Percentiles rank a stretch among this genome's conserved stretches.
Evolutionary conservation across 371 early-diverging fungal species (phyloP).

Genomic region (Syncephalastrum sp.): DNA sequence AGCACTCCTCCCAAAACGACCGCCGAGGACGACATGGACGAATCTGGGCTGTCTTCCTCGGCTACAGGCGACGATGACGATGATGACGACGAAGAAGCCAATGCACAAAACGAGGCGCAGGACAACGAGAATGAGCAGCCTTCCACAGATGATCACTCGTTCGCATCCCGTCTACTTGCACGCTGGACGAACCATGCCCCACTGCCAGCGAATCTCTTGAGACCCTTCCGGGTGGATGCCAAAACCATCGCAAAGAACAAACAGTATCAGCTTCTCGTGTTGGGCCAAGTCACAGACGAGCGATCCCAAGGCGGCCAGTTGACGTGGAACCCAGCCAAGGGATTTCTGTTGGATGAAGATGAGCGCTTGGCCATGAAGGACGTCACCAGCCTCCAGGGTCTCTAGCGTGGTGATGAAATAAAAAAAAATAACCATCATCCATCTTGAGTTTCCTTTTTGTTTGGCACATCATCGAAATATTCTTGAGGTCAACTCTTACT

Average conservation of each 20-base stretch:
- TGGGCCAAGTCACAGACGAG: slow-evolving; percentile 37
- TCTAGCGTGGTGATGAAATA: slow-evolving; percentile 7
- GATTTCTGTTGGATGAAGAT: slow-evolving; percentile 30
- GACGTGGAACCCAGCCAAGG: slow-evolving; percentile 28
- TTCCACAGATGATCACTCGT: slow-evolving; percentile 1
- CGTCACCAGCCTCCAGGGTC: slow-evolving; percentile 29
- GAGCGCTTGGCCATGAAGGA: slow-evolving; percentile 41
- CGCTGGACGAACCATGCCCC: slow-evolving; percentile 10
- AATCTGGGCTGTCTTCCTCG: slow-evolving; percentile 3
- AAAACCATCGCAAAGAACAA: slow-evolving; percentile 42
- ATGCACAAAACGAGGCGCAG: slow-evolving; percentile 4
- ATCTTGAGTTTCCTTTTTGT: no score
- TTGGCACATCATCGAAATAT: no score
- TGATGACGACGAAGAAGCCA: slow-evolving; percentile 7
- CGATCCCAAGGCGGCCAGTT: slow-evolving; percentile 23
- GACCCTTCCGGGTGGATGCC: slow-evolving; percentile 42
- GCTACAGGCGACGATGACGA: slow-evolving; percentile 3
- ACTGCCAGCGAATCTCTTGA: slow-evolving; percentile 25
- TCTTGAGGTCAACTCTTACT: no score
- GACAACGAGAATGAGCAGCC: slow-evolving; percentile 1
- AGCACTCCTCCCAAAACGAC: slow-evolving; percentile 4
- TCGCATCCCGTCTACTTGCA: slow-evolving; percentile 14
- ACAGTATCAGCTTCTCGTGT: slow-evolving; percentile 44
- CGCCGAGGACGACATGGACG: slow-evolving; percentile 17
- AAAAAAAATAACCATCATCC: neutral